phyloP scores from a whole-genome alignment of 495 filamentous ascomycete species.

The Podospora pseudocomata region DNA sequence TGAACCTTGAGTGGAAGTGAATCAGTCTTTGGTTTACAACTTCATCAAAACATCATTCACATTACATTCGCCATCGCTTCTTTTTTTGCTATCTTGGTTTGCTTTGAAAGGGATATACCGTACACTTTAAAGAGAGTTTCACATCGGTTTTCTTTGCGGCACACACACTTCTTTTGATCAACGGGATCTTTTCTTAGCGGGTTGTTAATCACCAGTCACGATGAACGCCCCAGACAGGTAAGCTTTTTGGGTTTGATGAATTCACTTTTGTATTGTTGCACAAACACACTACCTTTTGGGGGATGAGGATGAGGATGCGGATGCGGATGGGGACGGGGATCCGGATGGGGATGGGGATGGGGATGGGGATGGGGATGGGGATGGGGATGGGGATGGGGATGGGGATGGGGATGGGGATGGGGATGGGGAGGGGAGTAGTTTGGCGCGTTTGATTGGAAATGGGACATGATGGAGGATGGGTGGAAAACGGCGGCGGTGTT shows the following conservation, averaged over 20 bases:
- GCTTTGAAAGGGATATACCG: neutral
- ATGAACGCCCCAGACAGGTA: constrained; percentile 25
- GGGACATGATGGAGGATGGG: too few relatives aligned
- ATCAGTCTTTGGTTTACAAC: neutral
- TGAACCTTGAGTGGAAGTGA: neutral
- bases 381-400: too few relatives aligned
- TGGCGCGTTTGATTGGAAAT: too few relatives aligned
- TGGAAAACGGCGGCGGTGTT: too few relatives aligned
- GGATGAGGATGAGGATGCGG: neutral
- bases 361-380: too few relatives aligned
- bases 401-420: neutral
- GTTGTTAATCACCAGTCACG: neutral
- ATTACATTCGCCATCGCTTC: neutral
- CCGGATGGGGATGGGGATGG: neutral
- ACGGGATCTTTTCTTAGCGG: neutral
- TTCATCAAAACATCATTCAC: neutral
- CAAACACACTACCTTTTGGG: neutral
- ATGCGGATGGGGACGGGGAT: neutral
- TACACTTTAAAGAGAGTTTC: neutral
- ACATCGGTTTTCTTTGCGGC: neutral
- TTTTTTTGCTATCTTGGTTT: neutral
- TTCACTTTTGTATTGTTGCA: neutral
- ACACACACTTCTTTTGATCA: neutral
- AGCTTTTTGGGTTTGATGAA: neutral
- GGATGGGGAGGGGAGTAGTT: too few relatives aligned